phyloP scores from a whole-genome alignment of 768 basidiomycete genomes.

The Cyathus striatus region DNA sequence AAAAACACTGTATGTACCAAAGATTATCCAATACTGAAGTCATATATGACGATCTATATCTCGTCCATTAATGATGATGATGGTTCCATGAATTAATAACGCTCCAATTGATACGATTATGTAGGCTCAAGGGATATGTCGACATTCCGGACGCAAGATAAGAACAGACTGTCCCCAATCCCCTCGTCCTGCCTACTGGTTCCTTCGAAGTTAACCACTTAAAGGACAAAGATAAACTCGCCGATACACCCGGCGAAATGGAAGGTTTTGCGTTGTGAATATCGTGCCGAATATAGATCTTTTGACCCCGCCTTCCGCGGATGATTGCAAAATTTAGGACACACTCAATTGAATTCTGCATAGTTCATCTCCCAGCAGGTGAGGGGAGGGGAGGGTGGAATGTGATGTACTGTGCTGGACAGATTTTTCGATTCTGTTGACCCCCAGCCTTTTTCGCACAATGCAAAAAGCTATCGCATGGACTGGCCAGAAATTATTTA shows the following conservation, averaged over 20 bases:
- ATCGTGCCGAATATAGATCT: constrained; percentile 29
- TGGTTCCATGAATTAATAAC: too few species aligned
- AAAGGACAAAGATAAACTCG: constrained; percentile 27
- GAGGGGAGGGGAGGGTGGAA: too few species aligned
- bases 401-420: too few species aligned
- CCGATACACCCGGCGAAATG: constrained; percentile 30
- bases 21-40: too few species aligned
- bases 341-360: too few species aligned
- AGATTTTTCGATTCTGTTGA: too few species aligned
- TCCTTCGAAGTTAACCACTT: background rate
- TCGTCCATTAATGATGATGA: too few species aligned
- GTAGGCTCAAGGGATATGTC: background rate
- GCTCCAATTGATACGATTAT: too few species aligned
- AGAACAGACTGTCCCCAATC: background rate
- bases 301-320: constrained; percentile 40
- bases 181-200: background rate
- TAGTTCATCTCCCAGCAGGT: too few species aligned
- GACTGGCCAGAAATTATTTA: constrained; percentile 23
- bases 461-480: constrained; percentile 12
- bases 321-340: constrained; percentile 35
- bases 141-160: constrained; percentile 1
- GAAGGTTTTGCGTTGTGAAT: constrained; percentile 36
- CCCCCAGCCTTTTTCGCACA: too few species aligned
- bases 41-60: too few species aligned
- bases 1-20: too few species aligned